Evolutionary conservation across 2,329 filamentous ascomycete genomes (phyloP), one percentile per base, ranked within the genome.

Genomic region (Botrytis porri): DNA sequence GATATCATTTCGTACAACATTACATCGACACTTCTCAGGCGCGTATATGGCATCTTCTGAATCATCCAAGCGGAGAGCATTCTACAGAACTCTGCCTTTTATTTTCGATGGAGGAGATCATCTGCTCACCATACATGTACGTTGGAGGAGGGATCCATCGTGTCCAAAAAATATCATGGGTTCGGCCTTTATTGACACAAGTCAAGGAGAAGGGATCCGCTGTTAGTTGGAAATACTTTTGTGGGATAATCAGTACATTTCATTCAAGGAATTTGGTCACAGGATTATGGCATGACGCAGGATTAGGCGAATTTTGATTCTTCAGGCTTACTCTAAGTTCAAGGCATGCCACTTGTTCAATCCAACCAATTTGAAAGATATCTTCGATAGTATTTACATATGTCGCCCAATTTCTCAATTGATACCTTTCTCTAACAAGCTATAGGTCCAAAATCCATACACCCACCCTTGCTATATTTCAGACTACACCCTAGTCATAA

Each of bases 401-500:
- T 9, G 20, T 48, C 45, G 20, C 22, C 45, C 5, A 51, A 0
- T n/a, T 51, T 51, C 22, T 51, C 48, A 3, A 25, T 51, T 51
- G 25, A 16, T n/a, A 51, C 25, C 48, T 51, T 12, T 51, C 48
- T 25, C 20, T 12, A 25, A 51, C 22, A 51, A 51, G n/a, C 4
- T 51, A 51, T 51, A 16, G 25, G 10, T 10, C 48, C 25, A n/a
- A n/a, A 14, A n/a, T 25, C 48, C 48, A 51, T n/a, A 51, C 4
- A 51, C 25, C 25, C 25, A 12, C 10, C 48, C 25, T 51, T n/a
- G 45, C 48, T n/a, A 29, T 29, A n/a, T 57, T 57, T 29, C 51
- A 57, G 2, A 57, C 45, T 37, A 43, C 67, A 48, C 54, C 32
- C 60, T 41, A 10, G 48, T 72, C 37, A 72, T n/a, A 39, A 72